phyloP scores from a whole-genome alignment of 495 filamentous ascomycete genomes.

The Aspergillus ostianus region DNA sequence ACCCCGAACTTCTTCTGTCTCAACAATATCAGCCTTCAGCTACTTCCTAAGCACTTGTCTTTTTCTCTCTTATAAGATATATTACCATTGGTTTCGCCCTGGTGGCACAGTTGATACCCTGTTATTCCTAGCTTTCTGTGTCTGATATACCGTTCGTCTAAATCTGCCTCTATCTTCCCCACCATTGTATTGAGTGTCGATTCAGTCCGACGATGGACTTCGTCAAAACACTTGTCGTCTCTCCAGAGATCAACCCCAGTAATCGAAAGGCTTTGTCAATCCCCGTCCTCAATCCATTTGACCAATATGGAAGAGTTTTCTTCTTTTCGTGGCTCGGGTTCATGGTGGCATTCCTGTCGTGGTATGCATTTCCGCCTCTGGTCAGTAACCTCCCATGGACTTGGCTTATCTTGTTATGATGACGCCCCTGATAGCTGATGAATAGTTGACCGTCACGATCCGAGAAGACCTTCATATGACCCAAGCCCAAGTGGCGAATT shows the following conservation, averaged over 20 bases:
- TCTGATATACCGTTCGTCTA: background rate
- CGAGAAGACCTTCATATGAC: conserved; percentile 72
- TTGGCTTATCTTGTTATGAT: background rate
- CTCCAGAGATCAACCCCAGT: conserved; percentile 63
- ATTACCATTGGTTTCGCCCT: background rate
- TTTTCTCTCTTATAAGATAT: background rate
- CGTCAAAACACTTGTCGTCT: conserved; percentile 28
- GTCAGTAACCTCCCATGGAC: conserved; percentile 43
- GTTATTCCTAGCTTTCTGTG: background rate
- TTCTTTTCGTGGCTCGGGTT: conserved; percentile 96
- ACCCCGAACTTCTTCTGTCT: background rate
- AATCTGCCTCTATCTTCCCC: background rate
- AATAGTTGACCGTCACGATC: conserved; percentile 70
- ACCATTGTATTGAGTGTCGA: background rate
- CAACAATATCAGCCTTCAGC: background rate
- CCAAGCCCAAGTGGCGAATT: conserved; percentile 75
- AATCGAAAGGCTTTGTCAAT: conserved; percentile 80
- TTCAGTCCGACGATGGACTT: conserved; percentile 18
- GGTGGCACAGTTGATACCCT: background rate
- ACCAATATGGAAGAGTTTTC: conserved; percentile 84
- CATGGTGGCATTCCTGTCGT: conserved; percentile 93
- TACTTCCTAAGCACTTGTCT: background rate
- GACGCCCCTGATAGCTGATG: background rate
- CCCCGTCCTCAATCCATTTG: conserved; percentile 75
- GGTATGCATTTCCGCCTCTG: conserved; percentile 80